phyloP scores from a whole-genome alignment of 441 rosid genomes.

The Adansonia rubrostipa region DNA sequence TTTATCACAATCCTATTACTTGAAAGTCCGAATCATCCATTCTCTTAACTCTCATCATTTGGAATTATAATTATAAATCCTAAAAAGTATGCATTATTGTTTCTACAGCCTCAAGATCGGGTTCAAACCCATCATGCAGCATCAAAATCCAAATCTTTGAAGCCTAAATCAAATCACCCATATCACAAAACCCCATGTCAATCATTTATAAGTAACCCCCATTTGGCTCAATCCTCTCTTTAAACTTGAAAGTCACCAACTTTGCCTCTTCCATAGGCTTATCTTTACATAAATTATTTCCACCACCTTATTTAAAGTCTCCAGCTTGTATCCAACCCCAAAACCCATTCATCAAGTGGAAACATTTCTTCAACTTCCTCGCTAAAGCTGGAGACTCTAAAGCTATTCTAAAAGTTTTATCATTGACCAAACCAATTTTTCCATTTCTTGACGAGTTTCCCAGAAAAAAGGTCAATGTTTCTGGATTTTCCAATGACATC shows the following conservation, averaged over 20 bases:
- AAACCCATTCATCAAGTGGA: constrained; percentile 61
- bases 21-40: constrained; percentile 59
- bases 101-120: constrained; percentile 56
- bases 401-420: constrained; percentile 65
- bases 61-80: constrained; percentile 55
- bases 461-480: constrained; percentile 70
- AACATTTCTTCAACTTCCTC: constrained; percentile 75
- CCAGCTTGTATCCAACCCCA: constrained; percentile 45
- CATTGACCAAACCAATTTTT: constrained; percentile 53
- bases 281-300: constrained; percentile 47
- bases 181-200: constrained; percentile 63
- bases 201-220: constrained; percentile 55
- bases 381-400: constrained; percentile 59
- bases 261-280: constrained; percentile 70
- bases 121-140: constrained; percentile 68
- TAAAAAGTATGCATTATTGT: constrained; percentile 67
- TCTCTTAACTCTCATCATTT: constrained; percentile 50
- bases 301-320: constrained; percentile 55
- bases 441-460: constrained; percentile 56
- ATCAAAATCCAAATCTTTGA: constrained; percentile 77
- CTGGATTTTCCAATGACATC: constrained; percentile 65
- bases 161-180: constrained; percentile 73
- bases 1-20: constrained; percentile 67
- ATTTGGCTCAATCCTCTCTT: constrained; percentile 51
- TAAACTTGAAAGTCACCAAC: constrained; percentile 57